Evolutionary conservation across 208 protist genomes (phyloP).

Genomic region (Borovskyia barvae): DNA sequence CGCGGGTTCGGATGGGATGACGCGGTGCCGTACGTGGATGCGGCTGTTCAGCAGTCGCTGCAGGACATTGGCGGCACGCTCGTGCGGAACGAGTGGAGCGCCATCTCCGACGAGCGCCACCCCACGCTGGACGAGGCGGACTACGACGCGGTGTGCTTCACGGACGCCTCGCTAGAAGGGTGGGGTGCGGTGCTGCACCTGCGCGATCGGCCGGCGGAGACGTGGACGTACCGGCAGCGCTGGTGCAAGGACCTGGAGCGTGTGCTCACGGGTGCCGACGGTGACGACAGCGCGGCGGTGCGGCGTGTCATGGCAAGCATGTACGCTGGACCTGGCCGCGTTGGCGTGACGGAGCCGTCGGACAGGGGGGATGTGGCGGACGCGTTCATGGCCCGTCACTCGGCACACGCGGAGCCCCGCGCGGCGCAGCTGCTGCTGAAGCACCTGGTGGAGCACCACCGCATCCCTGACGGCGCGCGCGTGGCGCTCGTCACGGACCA

Average conservation of each 20-base stretch:
- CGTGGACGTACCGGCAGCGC: constrained; percentile 6
- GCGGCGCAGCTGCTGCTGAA: constrained; percentile 4
- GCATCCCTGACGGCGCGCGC: background rate
- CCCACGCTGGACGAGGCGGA: background rate
- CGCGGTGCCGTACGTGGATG: constrained; percentile 1
- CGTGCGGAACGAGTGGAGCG: constrained; percentile 1
- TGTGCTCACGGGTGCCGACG: background rate
- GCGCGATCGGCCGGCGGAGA: background rate
- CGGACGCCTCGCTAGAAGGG: constrained; percentile 10
- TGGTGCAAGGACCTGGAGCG: constrained; percentile 12
- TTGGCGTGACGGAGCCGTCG: too few relatives aligned
- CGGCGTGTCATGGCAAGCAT: too few relatives aligned
- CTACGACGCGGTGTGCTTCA: constrained; percentile 7
- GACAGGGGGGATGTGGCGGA: too few relatives aligned
- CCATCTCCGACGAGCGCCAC: background rate
- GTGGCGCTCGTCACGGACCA: constrained; percentile 8
- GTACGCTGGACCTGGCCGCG: too few relatives aligned
- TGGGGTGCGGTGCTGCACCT: constrained; percentile 10
- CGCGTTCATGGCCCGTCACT: constrained; percentile 9
- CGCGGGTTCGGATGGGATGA: constrained; percentile 5
- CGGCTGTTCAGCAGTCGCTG: background rate
- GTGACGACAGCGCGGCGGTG: constrained; percentile 1
- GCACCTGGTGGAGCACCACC: too few relatives aligned
- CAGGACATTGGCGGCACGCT: background rate
- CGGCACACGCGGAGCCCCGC: constrained; percentile 6